phyloP scores from a whole-genome alignment of 495 filamentous ascomycete species.

The Hapsidospora chrysogenum region DNA sequence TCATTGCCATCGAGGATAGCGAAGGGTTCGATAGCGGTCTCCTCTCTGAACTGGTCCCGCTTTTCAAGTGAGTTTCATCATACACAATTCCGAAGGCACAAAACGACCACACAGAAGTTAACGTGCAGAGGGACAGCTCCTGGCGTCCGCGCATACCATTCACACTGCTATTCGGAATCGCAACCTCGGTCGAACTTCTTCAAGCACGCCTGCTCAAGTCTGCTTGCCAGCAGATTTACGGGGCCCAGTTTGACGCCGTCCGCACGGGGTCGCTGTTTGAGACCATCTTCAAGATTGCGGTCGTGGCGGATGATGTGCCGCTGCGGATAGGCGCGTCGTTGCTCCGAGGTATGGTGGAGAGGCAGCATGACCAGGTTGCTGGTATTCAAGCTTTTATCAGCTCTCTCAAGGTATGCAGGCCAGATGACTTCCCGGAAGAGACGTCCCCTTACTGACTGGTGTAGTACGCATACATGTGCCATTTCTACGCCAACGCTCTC shows the following conservation, averaged over 20 bases:
- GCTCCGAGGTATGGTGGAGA: slow-evolving; percentile 49
- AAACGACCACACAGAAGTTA: slow-evolving; percentile 1
- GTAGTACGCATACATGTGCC: slow-evolving; percentile 87
- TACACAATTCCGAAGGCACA: neutral
- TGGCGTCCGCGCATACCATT: slow-evolving; percentile 88
- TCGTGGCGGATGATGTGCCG: slow-evolving; percentile 32
- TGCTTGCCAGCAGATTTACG: slow-evolving; percentile 51
- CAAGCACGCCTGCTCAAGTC: slow-evolving; percentile 68
- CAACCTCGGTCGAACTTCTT: slow-evolving; percentile 80
- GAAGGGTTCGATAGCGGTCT: slow-evolving; percentile 79
- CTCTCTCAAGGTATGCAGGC: slow-evolving; percentile 51
- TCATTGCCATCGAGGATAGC: slow-evolving; percentile 74
- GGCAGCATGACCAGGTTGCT: slow-evolving; percentile 72
- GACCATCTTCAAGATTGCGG: slow-evolving; percentile 54
- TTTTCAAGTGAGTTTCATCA: slow-evolving; percentile 47
- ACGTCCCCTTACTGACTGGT: neutral
- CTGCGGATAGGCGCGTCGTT: slow-evolving; percentile 53
- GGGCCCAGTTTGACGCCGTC: slow-evolving; percentile 71
- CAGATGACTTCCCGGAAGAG: neutral
- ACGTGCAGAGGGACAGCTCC: slow-evolving; percentile 32
- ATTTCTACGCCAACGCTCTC: slow-evolving; percentile 87
- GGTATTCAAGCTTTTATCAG: slow-evolving; percentile 66
- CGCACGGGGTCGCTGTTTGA: slow-evolving; percentile 61
- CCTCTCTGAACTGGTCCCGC: slow-evolving; percentile 56
- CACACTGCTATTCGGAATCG: slow-evolving; percentile 71